These are phyloP conservation scores for Solanum paucissectum DNA, from an alignment of 257 asterid species.

Conservation along the genomic window DNA sequence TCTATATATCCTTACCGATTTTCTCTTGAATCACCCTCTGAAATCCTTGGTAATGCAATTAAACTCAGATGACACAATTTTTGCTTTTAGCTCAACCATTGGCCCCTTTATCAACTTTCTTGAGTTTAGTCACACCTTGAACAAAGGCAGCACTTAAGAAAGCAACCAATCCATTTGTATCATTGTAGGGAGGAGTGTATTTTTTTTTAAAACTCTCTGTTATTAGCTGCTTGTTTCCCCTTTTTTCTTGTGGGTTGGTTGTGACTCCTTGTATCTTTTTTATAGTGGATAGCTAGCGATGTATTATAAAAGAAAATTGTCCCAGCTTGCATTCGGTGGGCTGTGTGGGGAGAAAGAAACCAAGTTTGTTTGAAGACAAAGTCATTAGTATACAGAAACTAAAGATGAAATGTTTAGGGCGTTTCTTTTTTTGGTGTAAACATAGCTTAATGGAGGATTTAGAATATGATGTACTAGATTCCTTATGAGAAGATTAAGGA, in stretches of 20 bases:
- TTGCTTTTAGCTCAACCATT: conserved; percentile 8
- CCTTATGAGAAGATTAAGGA: neutral
- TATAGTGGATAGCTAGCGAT: neutral
- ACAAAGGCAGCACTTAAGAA: conserved; percentile 5
- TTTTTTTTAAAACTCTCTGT: neutral
- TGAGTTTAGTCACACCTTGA: conserved; percentile 8
- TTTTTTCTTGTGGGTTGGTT: neutral
- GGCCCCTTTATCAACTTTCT: conserved; percentile 1
- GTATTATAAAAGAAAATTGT: neutral
- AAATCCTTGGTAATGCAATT: conserved; percentile 19
- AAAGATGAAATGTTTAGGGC: neutral
- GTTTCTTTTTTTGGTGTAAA: neutral
- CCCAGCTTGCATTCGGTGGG: neutral
- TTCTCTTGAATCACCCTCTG: neutral
- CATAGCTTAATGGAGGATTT: neutral
- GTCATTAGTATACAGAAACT: neutral
- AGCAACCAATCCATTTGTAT: conserved; percentile 6
- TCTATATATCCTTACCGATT: conserved; percentile 2
- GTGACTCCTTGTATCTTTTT: neutral
- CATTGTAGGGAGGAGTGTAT: neutral
- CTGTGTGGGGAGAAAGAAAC: neutral
- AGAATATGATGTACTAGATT: neutral
- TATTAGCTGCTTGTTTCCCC: neutral
- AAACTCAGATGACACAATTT: conserved; percentile 22
- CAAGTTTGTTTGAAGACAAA: neutral